phyloP scores from a whole-genome alignment of 2,329 filamentous ascomycete genomes.

The Colletotrichum plurivorum region DNA sequence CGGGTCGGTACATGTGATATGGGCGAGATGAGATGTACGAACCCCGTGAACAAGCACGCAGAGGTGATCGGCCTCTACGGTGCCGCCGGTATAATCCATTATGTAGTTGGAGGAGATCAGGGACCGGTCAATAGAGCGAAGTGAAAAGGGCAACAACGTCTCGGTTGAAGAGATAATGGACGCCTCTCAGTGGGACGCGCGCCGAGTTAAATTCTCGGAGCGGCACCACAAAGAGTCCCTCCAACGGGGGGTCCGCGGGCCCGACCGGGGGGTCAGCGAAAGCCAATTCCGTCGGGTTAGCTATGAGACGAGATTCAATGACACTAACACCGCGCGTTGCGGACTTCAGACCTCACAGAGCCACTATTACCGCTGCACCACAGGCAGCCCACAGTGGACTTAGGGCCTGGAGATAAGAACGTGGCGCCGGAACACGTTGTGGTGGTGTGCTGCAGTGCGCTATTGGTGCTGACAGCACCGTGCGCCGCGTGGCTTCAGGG shows the following conservation, averaged over 20 bases:
- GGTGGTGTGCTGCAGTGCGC: conserved; percentile 12
- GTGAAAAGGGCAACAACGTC: conserved; percentile 47
- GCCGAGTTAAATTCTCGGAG: conserved; percentile 40
- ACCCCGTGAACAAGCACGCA: conserved; percentile 85
- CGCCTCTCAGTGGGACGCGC: conserved; percentile 28
- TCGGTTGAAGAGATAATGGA: conserved; percentile 4
- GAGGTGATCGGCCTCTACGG: conserved; percentile 75
- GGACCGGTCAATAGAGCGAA: conserved; percentile 52
- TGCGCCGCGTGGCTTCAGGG: conserved; percentile 32
- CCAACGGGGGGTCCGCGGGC: conserved; percentile 35
- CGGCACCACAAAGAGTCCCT: conserved; percentile 36
- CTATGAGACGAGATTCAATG: conserved; percentile 21
- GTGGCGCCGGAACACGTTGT: background rate
- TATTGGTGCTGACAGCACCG: conserved; percentile 15
- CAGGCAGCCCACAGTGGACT: conserved; percentile 17
- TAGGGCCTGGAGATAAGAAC: conserved; percentile 29
- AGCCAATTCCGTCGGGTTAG: conserved; percentile 5
- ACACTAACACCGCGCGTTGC: conserved; percentile 18
- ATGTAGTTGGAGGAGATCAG: conserved; percentile 50
- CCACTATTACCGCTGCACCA: background rate
- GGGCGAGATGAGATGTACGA: conserved; percentile 51
- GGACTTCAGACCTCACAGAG: background rate
- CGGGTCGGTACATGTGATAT: background rate
- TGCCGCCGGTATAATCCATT: conserved; percentile 66
- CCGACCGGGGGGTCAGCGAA: conserved; percentile 25